Base-by-base conservation (phyloP, 164 flowering plant genomes). In the Dillenia suffruticosa region DNA sequence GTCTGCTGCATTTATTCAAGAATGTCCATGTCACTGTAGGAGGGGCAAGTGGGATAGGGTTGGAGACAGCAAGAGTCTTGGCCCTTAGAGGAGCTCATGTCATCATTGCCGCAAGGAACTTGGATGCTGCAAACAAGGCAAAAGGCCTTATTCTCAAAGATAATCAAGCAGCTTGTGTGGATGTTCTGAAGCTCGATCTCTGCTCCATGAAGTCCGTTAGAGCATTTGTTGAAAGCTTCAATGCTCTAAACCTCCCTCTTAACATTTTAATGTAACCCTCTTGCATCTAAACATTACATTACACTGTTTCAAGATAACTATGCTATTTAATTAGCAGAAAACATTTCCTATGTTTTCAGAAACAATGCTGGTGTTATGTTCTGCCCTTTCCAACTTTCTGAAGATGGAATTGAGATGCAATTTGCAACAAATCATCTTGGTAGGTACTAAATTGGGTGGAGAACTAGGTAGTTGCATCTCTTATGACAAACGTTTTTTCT, bases 301-400 rank as follows among this genome's bases (percentile, higher is more conserved):
- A 5, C 2, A 7, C 44, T 63, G 44, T 54, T 56, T 58, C 59
- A n/a, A 10, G 60, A 43, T 55, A 62, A 45, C 56, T 17, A 43
- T 17, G 52, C 13, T 32, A 12, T 0, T 45, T 8, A 45, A 8
- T 14, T 51, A 12, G 17, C 16, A 15, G 54, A 32, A 32, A 32
- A 32, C 5, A 32, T 32, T 32, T 32, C 40, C 40, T 32, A 32
- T 32, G 40, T 56, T 67, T 70, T 49, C 85, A 89, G 97, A 85
- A 91, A 91, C 83, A 91, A 91, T 67, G 96, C 98, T 40, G 98
- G 98, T 8, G 64, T 92, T 24, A 94, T 94, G 98, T 94, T 90
- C 77, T 94, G 97, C 59, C 98, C 97, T 4, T 86, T 56, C 78
- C 84, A 86, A 70, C 90, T 82, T 14, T 90, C 98, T 0, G 75